Percentiles rank a stretch among this genome's conserved stretches.
Evolutionary conservation across 208 protist genomes (phyloP).

Genomic region (Wallacemonas rigidus): DNA sequence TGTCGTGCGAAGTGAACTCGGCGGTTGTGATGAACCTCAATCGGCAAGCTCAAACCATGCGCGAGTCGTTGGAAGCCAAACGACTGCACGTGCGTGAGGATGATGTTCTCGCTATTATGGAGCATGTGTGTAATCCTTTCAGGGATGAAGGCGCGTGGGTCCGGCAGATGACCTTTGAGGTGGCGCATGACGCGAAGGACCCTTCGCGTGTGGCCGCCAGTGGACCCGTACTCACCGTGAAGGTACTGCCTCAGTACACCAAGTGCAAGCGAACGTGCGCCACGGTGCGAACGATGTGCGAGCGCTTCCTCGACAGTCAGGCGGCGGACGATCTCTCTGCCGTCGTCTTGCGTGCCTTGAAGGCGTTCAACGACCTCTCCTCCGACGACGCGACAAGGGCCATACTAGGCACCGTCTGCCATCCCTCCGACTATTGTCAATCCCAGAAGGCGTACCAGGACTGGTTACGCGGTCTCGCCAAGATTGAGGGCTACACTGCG

Average conservation of each 20-base stretch:
- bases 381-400: neutral
- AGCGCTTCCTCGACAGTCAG: slow-evolving; percentile 45
- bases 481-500: neutral
- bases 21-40: slow-evolving; percentile 47
- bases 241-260: slow-evolving; percentile 33
- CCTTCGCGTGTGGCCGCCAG: neutral
- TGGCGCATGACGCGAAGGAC: slow-evolving; percentile 21
- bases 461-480: neutral
- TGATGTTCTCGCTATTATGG: slow-evolving; percentile 58
- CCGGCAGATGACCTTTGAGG: slow-evolving; percentile 39
- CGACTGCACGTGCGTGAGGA: slow-evolving; percentile 66
- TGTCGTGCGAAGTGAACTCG: slow-evolving; percentile 65
- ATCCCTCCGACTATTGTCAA: neutral
- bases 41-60: slow-evolving; percentile 29
- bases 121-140: slow-evolving; percentile 75
- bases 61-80: slow-evolving; percentile 23
- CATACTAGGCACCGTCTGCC: slow-evolving; percentile 3
- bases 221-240: slow-evolving; percentile 18
- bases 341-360: slow-evolving; percentile 24
- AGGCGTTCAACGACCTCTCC: slow-evolving; percentile 1
- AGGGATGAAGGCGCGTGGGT: slow-evolving; percentile 73
- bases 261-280: slow-evolving; percentile 71
- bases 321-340: slow-evolving; percentile 38
- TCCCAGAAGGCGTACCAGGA: neutral
- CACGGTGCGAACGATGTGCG: slow-evolving; percentile 57